Base-by-base conservation (phyloP, 2,329 filamentous ascomycete genomes). In the Aspergillus niger region DNA sequence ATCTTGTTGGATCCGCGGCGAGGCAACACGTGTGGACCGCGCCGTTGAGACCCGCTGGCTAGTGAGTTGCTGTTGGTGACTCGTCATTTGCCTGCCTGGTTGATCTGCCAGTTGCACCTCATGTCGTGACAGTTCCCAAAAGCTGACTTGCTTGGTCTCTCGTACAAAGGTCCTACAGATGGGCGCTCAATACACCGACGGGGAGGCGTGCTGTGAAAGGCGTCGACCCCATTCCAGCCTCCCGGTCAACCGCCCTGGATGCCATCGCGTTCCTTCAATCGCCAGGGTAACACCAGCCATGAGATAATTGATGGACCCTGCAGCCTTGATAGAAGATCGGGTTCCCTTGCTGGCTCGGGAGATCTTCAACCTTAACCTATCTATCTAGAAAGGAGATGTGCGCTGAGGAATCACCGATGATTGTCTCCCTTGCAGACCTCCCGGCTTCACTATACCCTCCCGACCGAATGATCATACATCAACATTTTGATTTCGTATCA, bases 241-340 rank as follows among this genome's bases (percentile, higher is more conserved):
- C 47, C 32, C 11, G 32, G 32, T 10, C 32, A 36, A 20, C n/a
- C 39, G 17, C 39, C n/a, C 20, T 53, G 32, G n/a, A 26, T 51
- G 24, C 5, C 28, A n/a, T 51, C 20, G 24, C 15, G n/a, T 41
- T 13, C 8, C 20, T 5, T 17, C 30, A 22, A 50, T 56, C 61
- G 38, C 53, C 50, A 39, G 36, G 51, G 58, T 49, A 47, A 57
- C 55, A 30, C 49, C 51, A 53, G 17, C 51, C 52, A 54, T 53
- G 51, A 22, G 41, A 43, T 43, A 22, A 43, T 43, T 13, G 41
- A 43, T 17, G 17, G 4, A 43, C 17, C 20, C 41, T 44, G 41
- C 41, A 44, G 41, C 17, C 15, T 30, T 28, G 32, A 44, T 13
- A 13, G n/a, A 44, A 44, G 41, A 44, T 44, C 20, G 10, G 32